These are phyloP conservation scores for Elongisporangium senticosum DNA, from an alignment of 352 stramenopile genomes.

Conservation along the genomic window DNA sequence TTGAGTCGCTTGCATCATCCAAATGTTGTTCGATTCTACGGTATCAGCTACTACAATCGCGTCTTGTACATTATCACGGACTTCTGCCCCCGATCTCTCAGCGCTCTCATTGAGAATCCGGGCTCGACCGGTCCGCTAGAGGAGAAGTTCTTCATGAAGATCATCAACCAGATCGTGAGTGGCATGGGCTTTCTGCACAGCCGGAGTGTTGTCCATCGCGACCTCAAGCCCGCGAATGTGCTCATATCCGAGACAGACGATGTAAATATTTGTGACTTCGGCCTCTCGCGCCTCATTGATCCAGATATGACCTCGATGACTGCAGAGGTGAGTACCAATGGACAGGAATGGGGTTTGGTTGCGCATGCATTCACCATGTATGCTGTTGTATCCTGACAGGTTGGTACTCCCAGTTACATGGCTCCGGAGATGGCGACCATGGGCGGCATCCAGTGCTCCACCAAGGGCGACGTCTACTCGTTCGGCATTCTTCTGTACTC, in stretches of 20 bases:
- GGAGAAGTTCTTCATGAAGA: constrained; percentile 71
- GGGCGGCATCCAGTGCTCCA: constrained; percentile 82
- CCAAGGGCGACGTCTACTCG: constrained; percentile 84
- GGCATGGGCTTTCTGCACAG: constrained; percentile 90
- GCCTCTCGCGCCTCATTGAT: constrained; percentile 83
- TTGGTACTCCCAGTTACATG: constrained; percentile 88
- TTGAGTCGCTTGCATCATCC: constrained; percentile 84
- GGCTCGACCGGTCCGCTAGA: constrained; percentile 58
- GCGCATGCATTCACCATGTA: not conserved
- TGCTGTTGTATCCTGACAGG: constrained; percentile 14
- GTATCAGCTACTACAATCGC: constrained; percentile 87
- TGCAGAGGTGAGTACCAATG: constrained; percentile 32
- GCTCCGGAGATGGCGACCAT: constrained; percentile 89
- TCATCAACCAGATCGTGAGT: constrained; percentile 87
- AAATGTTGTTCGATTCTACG: constrained; percentile 88
- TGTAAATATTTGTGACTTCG: constrained; percentile 94
- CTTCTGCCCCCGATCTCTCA: constrained; percentile 82
- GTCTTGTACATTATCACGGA: constrained; percentile 90
- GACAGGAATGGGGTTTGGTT: not conserved
- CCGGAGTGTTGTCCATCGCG: constrained; percentile 78
- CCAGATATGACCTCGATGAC: constrained; percentile 84
- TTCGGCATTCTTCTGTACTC: constrained; percentile 85
- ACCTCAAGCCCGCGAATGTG: constrained; percentile 94
- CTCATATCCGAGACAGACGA: constrained; percentile 88
- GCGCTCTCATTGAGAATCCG: constrained; percentile 77